Evolutionary conservation across 441 rosid species (phyloP).

Genomic region (Adansonia rubrostipa): DNA sequence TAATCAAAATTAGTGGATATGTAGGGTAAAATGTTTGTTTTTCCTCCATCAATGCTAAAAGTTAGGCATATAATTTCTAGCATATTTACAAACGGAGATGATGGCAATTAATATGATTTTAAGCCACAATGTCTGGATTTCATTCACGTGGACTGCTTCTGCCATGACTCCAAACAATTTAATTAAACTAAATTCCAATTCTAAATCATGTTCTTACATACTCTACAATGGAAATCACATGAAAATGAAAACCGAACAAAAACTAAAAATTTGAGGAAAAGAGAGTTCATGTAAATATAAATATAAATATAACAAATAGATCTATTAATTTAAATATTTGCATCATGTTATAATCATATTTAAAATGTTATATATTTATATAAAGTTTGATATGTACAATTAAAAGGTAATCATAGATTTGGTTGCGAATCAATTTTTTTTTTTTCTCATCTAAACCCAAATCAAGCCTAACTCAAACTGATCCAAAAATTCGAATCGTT

Average conservation of each 20-base stretch:
- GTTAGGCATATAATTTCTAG: not conserved
- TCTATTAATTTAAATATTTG: too few relatives aligned
- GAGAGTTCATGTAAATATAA: conserved; percentile 1
- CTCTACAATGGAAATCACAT: not conserved
- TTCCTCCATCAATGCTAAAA: not conserved
- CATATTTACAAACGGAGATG: not conserved
- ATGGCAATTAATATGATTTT: not conserved
- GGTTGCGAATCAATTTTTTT: too few relatives aligned
- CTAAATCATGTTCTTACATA: not conserved
- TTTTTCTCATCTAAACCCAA: too few relatives aligned
- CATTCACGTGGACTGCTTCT: conserved; percentile 17
- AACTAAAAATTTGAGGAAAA: not conserved
- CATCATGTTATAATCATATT: too few relatives aligned
- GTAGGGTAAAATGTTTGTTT: too few relatives aligned
- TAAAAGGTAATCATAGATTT: too few relatives aligned
- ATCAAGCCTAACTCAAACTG: too few relatives aligned
- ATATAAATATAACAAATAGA: too few relatives aligned
- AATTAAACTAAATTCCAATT: not conserved
- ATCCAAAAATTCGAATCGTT: too few relatives aligned
- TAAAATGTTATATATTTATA: too few relatives aligned
- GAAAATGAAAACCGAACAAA: not conserved
- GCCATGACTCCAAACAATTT: not conserved
- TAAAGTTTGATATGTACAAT: too few relatives aligned
- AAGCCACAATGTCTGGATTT: conserved; percentile 9
- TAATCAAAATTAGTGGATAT: not conserved